Evolutionary conservation across 495 filamentous ascomycete genomes (phyloP).

Genomic region (Hypoxylon intermedium): DNA sequence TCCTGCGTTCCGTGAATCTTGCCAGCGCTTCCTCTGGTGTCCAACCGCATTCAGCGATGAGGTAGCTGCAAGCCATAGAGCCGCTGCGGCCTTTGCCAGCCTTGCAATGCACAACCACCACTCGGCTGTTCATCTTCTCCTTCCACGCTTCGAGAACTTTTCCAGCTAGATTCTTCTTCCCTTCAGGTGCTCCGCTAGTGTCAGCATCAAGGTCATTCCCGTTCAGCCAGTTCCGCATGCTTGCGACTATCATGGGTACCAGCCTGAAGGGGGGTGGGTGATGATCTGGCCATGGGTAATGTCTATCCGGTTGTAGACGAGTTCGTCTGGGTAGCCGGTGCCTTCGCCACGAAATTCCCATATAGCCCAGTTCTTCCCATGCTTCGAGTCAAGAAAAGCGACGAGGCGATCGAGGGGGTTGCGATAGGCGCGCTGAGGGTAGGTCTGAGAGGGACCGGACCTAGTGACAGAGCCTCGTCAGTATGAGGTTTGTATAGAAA

Average conservation of each 20-base stretch:
- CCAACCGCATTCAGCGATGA: constrained; percentile 92
- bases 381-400: constrained; percentile 82
- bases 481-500: neutral
- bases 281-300: constrained; percentile 96
- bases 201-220: constrained; percentile 54
- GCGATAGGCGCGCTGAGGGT: constrained; percentile 88
- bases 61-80: constrained; percentile 83
- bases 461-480: constrained; percentile 34
- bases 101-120: constrained; percentile 95
- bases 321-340: constrained; percentile 89
- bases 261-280: constrained; percentile 93
- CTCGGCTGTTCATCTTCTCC: constrained; percentile 55
- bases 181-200: constrained; percentile 1
- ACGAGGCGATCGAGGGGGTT: constrained; percentile 88
- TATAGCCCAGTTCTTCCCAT: constrained; percentile 84
- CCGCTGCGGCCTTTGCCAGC: constrained; percentile 94
- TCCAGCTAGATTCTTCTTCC: constrained; percentile 35
- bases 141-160: constrained; percentile 33
- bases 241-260: constrained; percentile 84
- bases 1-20: constrained; percentile 84
- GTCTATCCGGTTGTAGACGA: constrained; percentile 84
- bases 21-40: constrained; percentile 75
- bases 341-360: constrained; percentile 98
- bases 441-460: constrained; percentile 88
- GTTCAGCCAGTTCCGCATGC: constrained; percentile 86